phyloP scores from a whole-genome alignment of 208 protist species.

The Strigomonas culicis region DNA sequence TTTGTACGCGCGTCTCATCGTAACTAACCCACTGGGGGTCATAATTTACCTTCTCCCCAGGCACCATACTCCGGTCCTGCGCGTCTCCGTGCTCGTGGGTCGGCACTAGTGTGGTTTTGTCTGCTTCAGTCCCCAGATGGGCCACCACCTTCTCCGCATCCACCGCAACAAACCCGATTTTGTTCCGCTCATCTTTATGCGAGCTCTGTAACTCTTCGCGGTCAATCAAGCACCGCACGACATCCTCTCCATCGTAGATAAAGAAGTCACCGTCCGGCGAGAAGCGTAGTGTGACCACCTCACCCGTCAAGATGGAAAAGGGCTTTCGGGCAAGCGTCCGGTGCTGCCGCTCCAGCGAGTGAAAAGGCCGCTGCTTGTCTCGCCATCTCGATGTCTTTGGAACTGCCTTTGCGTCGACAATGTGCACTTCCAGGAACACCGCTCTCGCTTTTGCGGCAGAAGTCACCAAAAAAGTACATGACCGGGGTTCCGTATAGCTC shows the following conservation, averaged over 20 bases:
- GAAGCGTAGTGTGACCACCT: constrained; percentile 69
- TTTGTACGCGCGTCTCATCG: constrained; percentile 41
- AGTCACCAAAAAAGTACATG: constrained; percentile 51
- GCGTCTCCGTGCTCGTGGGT: background rate
- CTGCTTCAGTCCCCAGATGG: background rate
- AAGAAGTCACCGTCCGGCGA: constrained; percentile 80
- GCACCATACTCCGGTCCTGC: background rate
- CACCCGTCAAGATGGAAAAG: constrained; percentile 58
- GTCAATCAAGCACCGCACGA: constrained; percentile 59
- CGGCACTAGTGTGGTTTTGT: too few species aligned
- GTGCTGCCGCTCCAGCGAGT: background rate
- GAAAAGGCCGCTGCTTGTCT: constrained; percentile 4
- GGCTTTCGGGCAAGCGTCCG: constrained; percentile 42
- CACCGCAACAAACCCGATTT: constrained; percentile 52
- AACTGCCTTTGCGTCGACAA: constrained; percentile 13
- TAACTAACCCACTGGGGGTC: constrained; percentile 50
- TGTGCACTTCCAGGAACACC: constrained; percentile 76
- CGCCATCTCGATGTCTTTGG: background rate
- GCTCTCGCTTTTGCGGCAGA: constrained; percentile 31
- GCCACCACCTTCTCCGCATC: constrained; percentile 45
- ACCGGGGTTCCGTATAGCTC: constrained; percentile 38
- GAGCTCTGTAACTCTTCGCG: constrained; percentile 28
- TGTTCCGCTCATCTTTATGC: constrained; percentile 11
- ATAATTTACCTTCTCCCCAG: background rate
- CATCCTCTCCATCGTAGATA: constrained; percentile 73